A percentile compares a stretch with the other conserved stretches of the same genome.
Evolutionary conservation across 1,284 basidiomycete species (phyloP).

Genomic region (Cryptococcus neoformans): DNA sequence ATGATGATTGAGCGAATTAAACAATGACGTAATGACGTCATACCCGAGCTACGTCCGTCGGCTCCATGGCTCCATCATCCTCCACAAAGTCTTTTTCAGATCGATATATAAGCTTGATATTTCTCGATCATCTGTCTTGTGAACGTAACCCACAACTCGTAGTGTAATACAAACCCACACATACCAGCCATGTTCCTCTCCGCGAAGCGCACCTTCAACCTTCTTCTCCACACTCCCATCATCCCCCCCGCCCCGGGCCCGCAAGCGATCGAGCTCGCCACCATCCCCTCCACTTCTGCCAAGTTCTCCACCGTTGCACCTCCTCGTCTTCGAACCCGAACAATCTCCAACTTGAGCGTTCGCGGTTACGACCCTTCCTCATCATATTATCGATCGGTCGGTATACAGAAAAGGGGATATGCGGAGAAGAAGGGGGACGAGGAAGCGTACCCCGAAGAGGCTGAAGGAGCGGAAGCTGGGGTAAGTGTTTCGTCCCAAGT

Average conservation of each 20-base stretch:
- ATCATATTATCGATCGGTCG: background rate
- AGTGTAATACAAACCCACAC: too few relatives aligned
- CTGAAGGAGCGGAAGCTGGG: slow-evolving; percentile 36
- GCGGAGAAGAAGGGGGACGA: slow-evolving; percentile 38
- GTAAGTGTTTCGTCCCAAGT: slow-evolving; percentile 19
- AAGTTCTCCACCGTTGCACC: background rate
- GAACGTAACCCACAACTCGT: too few relatives aligned
- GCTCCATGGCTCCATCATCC: too few relatives aligned
- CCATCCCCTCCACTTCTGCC: slow-evolving; percentile 18
- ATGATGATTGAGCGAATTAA: too few relatives aligned
- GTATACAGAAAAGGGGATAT: slow-evolving; percentile 24
- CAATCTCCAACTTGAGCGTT: slow-evolving; percentile 23
- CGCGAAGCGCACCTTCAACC: slow-evolving; percentile 27
- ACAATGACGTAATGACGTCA: too few relatives aligned
- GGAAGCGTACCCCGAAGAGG: slow-evolving; percentile 45
- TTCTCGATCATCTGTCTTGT: too few relatives aligned
- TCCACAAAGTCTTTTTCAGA: too few relatives aligned
- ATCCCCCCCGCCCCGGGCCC: slow-evolving; percentile 28
- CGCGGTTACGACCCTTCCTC: background rate
- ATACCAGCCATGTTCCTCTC: slow-evolving; percentile 21
- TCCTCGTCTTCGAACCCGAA: slow-evolving; percentile 23
- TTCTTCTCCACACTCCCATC: slow-evolving; percentile 42
- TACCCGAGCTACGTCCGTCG: too few relatives aligned
- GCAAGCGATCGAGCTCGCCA: slow-evolving; percentile 31
- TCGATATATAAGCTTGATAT: too few relatives aligned